Evolutionary conservation across 1,284 basidiomycete species (phyloP).

Genomic region (Microbotryomycetes sp.): DNA sequence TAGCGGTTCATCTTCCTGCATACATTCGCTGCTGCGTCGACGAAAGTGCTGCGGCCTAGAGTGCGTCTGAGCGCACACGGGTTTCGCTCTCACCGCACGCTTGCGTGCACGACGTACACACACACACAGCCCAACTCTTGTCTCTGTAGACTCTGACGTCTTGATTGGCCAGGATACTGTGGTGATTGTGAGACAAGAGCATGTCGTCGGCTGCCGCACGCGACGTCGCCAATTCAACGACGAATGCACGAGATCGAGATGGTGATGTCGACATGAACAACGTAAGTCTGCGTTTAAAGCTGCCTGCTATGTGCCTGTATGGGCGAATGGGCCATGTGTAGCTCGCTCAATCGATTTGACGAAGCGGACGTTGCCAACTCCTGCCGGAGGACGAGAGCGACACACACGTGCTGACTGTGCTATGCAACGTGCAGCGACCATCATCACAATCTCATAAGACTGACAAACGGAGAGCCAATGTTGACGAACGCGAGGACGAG

Average conservation of each 20-base stretch:
- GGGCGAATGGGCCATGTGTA: too few relatives aligned
- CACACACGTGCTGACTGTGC: too few relatives aligned
- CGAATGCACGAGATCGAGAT: background rate
- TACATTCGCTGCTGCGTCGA: background rate
- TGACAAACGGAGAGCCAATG: constrained; percentile 4
- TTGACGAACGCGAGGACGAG: constrained; percentile 17
- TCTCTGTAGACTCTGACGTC: background rate
- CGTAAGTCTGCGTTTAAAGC: background rate
- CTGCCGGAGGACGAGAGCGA: too few relatives aligned
- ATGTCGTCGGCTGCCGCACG: background rate
- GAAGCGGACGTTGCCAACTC: background rate
- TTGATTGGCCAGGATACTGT: background rate
- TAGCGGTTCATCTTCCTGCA: background rate
- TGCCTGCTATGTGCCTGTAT: too few relatives aligned
- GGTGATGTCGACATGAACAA: background rate
- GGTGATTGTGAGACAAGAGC: background rate
- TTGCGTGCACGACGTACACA: background rate
- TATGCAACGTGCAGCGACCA: too few relatives aligned
- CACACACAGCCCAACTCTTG: background rate
- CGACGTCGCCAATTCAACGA: background rate
- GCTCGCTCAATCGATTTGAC: background rate
- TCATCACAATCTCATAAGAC: background rate
- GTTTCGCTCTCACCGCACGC: background rate
- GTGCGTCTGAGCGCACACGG: background rate
- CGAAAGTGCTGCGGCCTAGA: too few relatives aligned